phyloP scores from a whole-genome alignment of 2,329 filamentous ascomycete species.

The Colletotrichum sansevieriae region DNA sequence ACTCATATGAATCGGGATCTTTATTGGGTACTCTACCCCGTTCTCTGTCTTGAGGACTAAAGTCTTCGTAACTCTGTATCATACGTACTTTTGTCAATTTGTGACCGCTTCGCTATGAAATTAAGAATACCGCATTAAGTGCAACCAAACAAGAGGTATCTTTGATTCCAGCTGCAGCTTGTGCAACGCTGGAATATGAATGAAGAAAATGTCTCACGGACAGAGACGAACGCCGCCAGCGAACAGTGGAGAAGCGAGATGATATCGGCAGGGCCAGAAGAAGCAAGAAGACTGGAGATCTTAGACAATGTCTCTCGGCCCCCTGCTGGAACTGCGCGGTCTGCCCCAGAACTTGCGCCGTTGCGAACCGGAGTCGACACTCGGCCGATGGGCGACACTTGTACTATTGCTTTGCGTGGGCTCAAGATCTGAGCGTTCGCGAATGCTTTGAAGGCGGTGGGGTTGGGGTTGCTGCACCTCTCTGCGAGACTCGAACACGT shows the following conservation, averaged over 20 bases:
- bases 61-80: slow-evolving; percentile 2
- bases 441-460: slow-evolving; percentile 40
- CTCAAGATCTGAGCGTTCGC: slow-evolving; percentile 34
- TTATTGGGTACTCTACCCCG: slow-evolving; percentile 40
- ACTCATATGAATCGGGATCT: slow-evolving; percentile 29
- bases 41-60: slow-evolving; percentile 16
- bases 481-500: slow-evolving; percentile 60
- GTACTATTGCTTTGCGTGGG: slow-evolving; percentile 25
- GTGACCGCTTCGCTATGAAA: slow-evolving; percentile 25
- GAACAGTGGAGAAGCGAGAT: not conserved
- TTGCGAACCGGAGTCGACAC: slow-evolving; percentile 29
- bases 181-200: not conserved
- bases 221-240: too few relatives aligned
- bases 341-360: slow-evolving; percentile 36
- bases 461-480: slow-evolving; percentile 50
- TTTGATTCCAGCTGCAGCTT: not conserved
- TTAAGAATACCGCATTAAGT: slow-evolving; percentile 32
- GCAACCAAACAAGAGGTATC: slow-evolving; percentile 1
- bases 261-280: too few relatives aligned
- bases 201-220: too few relatives aligned
- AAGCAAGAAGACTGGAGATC: too few relatives aligned
- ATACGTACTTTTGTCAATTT: slow-evolving; percentile 10
- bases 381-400: slow-evolving; percentile 8
- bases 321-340: slow-evolving; percentile 32
- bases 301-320: slow-evolving; percentile 30